Evolutionary conservation across 108 stramenopile genomes (phyloP).

Genomic region (Fragilaria radians): DNA sequence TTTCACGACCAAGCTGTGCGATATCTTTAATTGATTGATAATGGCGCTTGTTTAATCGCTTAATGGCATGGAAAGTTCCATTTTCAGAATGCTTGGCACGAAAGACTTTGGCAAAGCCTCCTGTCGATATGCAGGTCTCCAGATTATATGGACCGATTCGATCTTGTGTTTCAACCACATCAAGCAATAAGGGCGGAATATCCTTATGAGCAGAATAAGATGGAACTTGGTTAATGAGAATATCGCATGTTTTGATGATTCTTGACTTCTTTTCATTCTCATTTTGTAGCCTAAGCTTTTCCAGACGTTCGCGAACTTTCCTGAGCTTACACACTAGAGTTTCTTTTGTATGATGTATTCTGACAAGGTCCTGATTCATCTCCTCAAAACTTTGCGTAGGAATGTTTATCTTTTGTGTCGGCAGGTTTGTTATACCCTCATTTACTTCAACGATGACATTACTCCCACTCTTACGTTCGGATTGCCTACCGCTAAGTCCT

Average conservation of each 20-base stretch:
- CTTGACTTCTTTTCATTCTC: too few species aligned
- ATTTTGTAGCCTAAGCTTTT: too few species aligned
- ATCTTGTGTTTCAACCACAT: neutral
- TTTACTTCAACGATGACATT: too few species aligned
- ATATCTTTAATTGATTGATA: constrained; percentile 68
- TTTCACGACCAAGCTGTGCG: constrained; percentile 84
- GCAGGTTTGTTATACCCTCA: too few species aligned
- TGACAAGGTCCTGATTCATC: too few species aligned
- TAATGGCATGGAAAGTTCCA: neutral
- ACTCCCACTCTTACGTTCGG: too few species aligned
- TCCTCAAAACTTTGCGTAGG: too few species aligned
- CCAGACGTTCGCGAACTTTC: too few species aligned
- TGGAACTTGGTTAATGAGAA: neutral
- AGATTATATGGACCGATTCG: neutral
- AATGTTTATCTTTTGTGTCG: too few species aligned
- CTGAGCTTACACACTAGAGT: too few species aligned
- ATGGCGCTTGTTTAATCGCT: constrained; percentile 28
- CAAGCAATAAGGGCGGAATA: neutral
- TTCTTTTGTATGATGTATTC: too few species aligned
- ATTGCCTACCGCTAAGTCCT: too few species aligned
- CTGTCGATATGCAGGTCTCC: neutral
- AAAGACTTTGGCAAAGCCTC: constrained; percentile 31
- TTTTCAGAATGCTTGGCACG: neutral
- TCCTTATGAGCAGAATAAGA: neutral
- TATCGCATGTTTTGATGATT: neutral